Evolutionary conservation across 2,329 filamentous ascomycete species (phyloP).

Genomic region (Dothistroma pini): DNA sequence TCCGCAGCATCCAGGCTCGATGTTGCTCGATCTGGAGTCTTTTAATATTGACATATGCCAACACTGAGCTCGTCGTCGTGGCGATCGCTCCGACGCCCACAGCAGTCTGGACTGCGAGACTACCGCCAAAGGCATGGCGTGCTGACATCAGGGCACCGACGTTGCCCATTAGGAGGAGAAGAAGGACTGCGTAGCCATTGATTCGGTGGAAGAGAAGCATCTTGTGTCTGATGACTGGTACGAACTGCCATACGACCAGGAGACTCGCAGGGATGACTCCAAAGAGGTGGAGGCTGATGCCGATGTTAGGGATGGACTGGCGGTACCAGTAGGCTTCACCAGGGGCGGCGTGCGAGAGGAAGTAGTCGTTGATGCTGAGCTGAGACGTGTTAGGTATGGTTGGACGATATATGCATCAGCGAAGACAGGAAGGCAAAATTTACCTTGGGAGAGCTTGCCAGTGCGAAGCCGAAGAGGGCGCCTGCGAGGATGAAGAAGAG

Average conservation of each 20-base stretch:
- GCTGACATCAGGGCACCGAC: constrained; percentile 54
- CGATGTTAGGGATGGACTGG: constrained; percentile 34
- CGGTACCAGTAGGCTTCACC: constrained; percentile 46
- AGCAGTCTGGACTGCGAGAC: constrained; percentile 47
- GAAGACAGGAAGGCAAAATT: no score
- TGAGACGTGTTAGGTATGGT: no score
- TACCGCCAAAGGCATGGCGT: constrained; percentile 53
- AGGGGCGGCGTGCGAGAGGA: constrained; percentile 33
- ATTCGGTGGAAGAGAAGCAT: constrained; percentile 56
- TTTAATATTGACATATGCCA: constrained; percentile 58
- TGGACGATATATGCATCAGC: no score
- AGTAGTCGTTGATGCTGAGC: constrained; percentile 38
- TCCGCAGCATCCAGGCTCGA: constrained; percentile 60
- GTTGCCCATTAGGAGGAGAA: constrained; percentile 47
- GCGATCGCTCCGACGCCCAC: constrained; percentile 45
- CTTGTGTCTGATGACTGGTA: constrained; percentile 45
- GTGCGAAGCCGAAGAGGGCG: constrained; percentile 45
- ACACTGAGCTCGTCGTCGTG: constrained; percentile 42
- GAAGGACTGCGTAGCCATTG: constrained; percentile 54
- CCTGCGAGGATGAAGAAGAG: constrained; percentile 41
- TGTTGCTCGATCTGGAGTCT: constrained; percentile 60
- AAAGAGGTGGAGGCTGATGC: constrained; percentile 44
- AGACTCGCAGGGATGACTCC: constrained; percentile 40
- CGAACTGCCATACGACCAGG: constrained; percentile 43
- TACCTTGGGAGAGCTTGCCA: constrained; percentile 50